A percentile compares a stretch with the other conserved stretches of the same genome.
Conservation (phyloP, 140 eudicot species). For the Flaveria floridana region DNA sequence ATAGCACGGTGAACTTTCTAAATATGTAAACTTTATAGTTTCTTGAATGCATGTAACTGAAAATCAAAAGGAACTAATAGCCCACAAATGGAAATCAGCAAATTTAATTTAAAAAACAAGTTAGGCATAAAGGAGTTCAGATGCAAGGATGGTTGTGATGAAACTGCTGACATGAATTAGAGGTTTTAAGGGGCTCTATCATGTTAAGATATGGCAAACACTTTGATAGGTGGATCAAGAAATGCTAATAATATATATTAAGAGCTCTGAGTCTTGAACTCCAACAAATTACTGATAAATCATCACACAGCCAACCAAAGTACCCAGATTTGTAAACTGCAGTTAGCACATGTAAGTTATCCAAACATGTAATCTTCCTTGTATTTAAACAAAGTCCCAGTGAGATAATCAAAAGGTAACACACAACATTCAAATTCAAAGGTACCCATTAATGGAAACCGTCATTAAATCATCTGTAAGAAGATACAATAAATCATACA, state of each 20-base stretch:
- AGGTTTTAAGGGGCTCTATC: constrained; percentile 7
- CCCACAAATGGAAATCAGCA: neutral
- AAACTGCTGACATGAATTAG: neutral
- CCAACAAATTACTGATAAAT: neutral
- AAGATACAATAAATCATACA: constrained; percentile 35
- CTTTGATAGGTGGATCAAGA: neutral
- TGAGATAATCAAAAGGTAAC: neutral
- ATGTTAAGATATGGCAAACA: constrained; percentile 45
- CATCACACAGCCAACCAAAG: neutral
- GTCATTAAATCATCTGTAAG: constrained; percentile 4
- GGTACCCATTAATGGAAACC: neutral
- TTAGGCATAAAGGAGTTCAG: neutral
- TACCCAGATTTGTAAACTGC: constrained; percentile 11
- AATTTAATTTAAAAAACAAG: neutral
- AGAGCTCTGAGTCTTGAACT: neutral
- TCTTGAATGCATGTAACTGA: neutral
- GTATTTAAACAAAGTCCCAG: neutral
- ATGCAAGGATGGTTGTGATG: neutral
- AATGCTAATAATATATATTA: neutral
- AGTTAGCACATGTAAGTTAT: neutral
- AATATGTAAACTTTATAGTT: neutral
- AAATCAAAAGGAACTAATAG: neutral
- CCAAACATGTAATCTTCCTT: constrained; percentile 3
- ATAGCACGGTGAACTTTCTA: neutral
- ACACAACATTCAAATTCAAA: neutral